These are phyloP conservation scores for Phytophthora idaei DNA, from an alignment of 352 stramenopile genomes.

Conservation along the genomic window DNA sequence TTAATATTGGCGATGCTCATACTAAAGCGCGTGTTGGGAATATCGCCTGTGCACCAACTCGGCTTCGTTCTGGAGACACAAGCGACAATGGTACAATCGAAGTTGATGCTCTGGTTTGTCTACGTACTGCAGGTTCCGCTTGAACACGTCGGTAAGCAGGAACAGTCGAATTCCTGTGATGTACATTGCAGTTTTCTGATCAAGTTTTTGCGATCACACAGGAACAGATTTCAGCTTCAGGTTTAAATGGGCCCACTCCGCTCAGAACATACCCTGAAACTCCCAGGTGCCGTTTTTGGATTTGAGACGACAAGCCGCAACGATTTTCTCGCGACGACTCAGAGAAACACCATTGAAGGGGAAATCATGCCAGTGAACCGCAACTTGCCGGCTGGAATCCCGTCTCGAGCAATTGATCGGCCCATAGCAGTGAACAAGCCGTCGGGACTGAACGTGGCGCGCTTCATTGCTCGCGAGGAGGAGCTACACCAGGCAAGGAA, in stretches of 20 bases:
- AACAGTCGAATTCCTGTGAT: too few relatives aligned
- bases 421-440: slow-evolving; percentile 40
- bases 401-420: slow-evolving; percentile 30
- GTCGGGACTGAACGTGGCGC: slow-evolving; percentile 66
- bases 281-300: too few relatives aligned
- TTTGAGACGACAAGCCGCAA: too few relatives aligned
- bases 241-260: slow-evolving; percentile 4
- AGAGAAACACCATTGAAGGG: background rate
- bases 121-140: slow-evolving; percentile 28
- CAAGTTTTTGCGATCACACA: background rate
- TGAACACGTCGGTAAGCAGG: slow-evolving; percentile 33
- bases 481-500: slow-evolving; percentile 67
- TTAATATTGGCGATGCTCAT: slow-evolving; percentile 16
- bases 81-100: slow-evolving; percentile 21
- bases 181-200: too few relatives aligned
- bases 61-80: slow-evolving; percentile 44
- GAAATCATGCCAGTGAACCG: slow-evolving; percentile 51
- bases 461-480: slow-evolving; percentile 79
- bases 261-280: background rate
- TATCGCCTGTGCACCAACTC: slow-evolving; percentile 29
- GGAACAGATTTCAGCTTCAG: slow-evolving; percentile 25
- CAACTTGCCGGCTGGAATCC: slow-evolving; percentile 55
- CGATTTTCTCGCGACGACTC: too few relatives aligned
- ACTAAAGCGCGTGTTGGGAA: slow-evolving; percentile 16
- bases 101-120: slow-evolving; percentile 36